Evolutionary conservation across 805 yeast species (phyloP), one percentile per base, ranked within the genome.

Genomic region (Dipodascus albidus): DNA sequence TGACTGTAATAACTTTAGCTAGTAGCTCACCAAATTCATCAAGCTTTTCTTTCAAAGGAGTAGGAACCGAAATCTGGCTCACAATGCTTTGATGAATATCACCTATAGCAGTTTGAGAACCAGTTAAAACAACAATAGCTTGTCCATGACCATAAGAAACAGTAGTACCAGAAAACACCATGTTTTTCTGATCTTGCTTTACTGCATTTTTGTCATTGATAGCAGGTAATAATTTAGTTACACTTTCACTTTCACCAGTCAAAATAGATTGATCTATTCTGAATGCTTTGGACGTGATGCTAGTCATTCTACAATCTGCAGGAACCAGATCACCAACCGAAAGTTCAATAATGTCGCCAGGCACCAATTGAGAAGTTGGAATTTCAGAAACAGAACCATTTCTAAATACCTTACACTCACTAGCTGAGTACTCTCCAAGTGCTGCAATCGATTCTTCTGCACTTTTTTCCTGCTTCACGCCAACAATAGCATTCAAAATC

Each of bases 151-250:
- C 99, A 66, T 86, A 95, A 60, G 96, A 81, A 6, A 91, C 96
- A 59, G 91, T 75, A 2, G 99, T 91, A 50, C 99, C 98, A 96
- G 91, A 90, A 65, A 80, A 90, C 1, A 95, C 96, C 58, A 88
- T 84, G 54, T 82, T 81, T 19, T 72, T 70, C 66, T 96, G 82
- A 54, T 83, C 85, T 59, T 61, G 55, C 53, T 63, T 35, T 55
- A 60, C 42, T 53, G 62, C 21, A 3, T 23, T 47, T 22, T 21
- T 27, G 22, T 47, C 49, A 20, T 47, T n/a, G 14, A 47, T 22
- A 70, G 58, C 1, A 76, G 80, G 1, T 72, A 64, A 3, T 69
- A 64, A 62, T 90, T 90, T 57, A 75, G 77, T 9, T 4, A 87
- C 93, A 0, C 96, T 96, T 44, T 83, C 79, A 54, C 87, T 87